Base-by-base conservation (phyloP, 257 asterid genomes). In the Solanum tarijense region DNA sequence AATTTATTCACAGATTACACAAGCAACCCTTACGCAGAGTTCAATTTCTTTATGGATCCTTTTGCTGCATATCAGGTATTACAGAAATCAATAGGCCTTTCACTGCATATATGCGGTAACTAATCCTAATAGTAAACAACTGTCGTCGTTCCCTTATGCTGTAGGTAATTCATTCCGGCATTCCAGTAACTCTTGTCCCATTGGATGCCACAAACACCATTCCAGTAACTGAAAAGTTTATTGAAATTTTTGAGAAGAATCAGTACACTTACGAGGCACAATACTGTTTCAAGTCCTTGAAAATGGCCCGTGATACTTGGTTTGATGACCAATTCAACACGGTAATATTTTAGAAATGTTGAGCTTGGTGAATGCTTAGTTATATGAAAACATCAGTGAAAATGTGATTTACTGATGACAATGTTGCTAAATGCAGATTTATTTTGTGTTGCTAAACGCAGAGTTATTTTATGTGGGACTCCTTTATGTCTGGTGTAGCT, bases 391-490 rank as follows among this genome's bases (percentile, higher is more conserved):
- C 41, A 46, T 81, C 68, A 46, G 68, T 29, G 27, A 81, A 81
- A 81, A 27, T 46, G 65, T 65, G 35, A 65, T 83, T 18, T 25
- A 52, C 89, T 62, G 88, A 83, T 62, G 83, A 86, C 32, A 48
- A 41, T 72, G 38, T 87, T 36, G 66, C 86, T 88, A 84, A 20
- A 32, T 90, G 94, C 85, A 81, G 85, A 81, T 81, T 81, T 81
- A 48, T 81, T 46, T 81, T 81, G 41, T 81, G 85, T 81, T 81
- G 85, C 69, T 81, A 81, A 81, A 81, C 85, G 85, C 98, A 96
- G 99, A 93, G 95, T 90, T 95, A 93, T 90, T 96, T 92, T 85
- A 94, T 95, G 98, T 94, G 99, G 99, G 99, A 96, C 76, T 93
- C 98, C 4, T 94, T 96, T 85, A 76, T 92, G 71, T 88, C 98